These are phyloP conservation scores for Brasenia schreberi DNA, from an alignment of 164 flowering plant species.

Conservation along the genomic window DNA sequence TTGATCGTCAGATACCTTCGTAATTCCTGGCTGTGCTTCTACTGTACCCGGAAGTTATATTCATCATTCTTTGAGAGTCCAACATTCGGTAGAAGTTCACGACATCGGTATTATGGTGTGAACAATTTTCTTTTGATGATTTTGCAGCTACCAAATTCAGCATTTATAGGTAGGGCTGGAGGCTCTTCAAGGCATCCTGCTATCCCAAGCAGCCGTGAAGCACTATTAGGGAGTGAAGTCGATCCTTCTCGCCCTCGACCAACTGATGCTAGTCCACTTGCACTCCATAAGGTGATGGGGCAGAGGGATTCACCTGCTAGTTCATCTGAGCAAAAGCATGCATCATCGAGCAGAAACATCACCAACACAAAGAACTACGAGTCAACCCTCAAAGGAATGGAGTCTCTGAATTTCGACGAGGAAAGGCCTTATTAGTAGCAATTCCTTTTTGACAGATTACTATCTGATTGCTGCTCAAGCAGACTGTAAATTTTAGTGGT, in stretches of 20 bases:
- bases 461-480: neutral
- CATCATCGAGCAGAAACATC: conserved; percentile 41
- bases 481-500: neutral
- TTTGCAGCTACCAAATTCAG: conserved; percentile 47
- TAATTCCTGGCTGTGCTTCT: neutral
- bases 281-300: conserved; percentile 31
- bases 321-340: conserved; percentile 49
- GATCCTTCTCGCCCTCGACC: conserved; percentile 49
- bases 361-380: conserved; percentile 51
- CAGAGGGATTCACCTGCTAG: conserved; percentile 50
- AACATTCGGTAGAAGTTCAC: neutral
- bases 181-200: conserved; percentile 69
- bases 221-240: conserved; percentile 38
- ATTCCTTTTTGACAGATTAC: neutral
- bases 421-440: conserved; percentile 31
- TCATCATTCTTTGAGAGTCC: neutral
- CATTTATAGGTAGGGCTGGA: conserved; percentile 46
- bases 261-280: conserved; percentile 68
- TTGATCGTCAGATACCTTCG: neutral
- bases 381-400: conserved; percentile 70
- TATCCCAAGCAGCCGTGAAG: conserved; percentile 63
- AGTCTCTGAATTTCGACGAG: conserved; percentile 58
- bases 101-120: neutral
- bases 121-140: neutral
- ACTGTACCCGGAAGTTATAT: neutral